phyloP scores from a whole-genome alignment of 257 asterid species.

The Thymus quinquecostatus region DNA sequence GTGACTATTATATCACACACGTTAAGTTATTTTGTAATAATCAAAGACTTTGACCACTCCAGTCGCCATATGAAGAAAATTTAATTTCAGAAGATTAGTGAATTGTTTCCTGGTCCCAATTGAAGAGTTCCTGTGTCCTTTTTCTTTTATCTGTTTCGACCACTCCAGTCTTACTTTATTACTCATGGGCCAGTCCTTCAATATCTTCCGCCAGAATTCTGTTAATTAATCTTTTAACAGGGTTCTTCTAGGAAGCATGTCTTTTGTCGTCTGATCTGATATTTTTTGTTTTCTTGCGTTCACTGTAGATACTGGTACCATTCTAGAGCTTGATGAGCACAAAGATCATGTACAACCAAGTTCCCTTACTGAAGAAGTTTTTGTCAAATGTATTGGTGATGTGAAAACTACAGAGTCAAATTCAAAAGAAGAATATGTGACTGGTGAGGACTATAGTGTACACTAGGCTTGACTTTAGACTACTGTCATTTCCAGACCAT shows the following conservation, averaged over 20 bases:
- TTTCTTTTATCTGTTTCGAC: neutral
- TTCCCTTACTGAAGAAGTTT: conserved; percentile 38
- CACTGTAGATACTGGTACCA: conserved; percentile 49
- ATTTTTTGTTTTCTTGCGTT: conserved; percentile 38
- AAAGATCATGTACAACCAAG: conserved; percentile 40
- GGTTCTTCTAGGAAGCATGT: conserved; percentile 22
- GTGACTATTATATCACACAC: neutral
- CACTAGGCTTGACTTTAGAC: conserved; percentile 20
- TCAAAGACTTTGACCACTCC: neutral
- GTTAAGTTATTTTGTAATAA: neutral
- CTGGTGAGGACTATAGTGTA: conserved; percentile 51
- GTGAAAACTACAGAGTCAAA: conserved; percentile 35
- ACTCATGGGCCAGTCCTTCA: conserved; percentile 4
- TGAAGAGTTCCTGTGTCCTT: neutral
- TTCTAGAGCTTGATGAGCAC: conserved; percentile 50
- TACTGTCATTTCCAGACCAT: conserved; percentile 19
- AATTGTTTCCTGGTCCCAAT: neutral
- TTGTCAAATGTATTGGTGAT: conserved; percentile 38
- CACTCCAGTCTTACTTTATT: conserved; percentile 3
- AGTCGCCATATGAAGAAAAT: neutral
- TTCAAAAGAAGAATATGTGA: conserved; percentile 39
- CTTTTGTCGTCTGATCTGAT: conserved; percentile 33
- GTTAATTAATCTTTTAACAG: neutral
- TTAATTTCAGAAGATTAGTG: neutral
- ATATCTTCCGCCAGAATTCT: neutral